Base-by-base conservation (phyloP, 1,139 yeast genomes). In the Zygotorulaspora mrakii region DNA sequence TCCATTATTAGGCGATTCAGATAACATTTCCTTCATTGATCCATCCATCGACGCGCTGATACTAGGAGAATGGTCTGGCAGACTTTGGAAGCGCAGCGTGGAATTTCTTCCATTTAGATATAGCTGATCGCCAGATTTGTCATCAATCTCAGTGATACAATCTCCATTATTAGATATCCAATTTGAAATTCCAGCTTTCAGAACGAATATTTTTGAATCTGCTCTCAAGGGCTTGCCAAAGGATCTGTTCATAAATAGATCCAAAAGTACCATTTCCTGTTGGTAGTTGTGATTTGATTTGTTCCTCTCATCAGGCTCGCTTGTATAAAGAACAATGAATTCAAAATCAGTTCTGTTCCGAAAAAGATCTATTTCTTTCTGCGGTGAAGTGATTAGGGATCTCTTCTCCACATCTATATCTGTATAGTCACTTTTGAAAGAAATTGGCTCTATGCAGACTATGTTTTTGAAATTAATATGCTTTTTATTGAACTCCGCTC, bases 391-490 rank as follows among this genome's bases (percentile, higher is more conserved):
- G 23, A 77, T 61, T 27, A 75, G 65, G 17, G 89, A 67, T 23
- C 75, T 64, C 25, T 70, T 74, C 50, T 81, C 84, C 20, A 87
- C 60, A 39, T 80, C 86, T 37, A 64, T 67, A 52, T 82, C 89
- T 1, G 73, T 69, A 47, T 73, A 67, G 6, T 65, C 64, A 2
- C 66, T 60, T 18, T 71, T 61, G 27, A 75, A 62, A 4, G 77
- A 68, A 3, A 76, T 65, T 0, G 95, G 95, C 42, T 84, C 94
- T 10, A 87, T 73, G 56, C 88, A 82, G 12, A 84, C 72, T 6
- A 81, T 61, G 34, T 80, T 73, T 1, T 66, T 59, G 6, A 45
- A 65, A 14, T 71, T 69, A 22, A 88, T 76, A 56, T 82, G 95
- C 27, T 75, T 73, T 37, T 67, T 68, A 32, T 75, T 71, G 59